Evolutionary conservation across 345 rosid species (phyloP), one percentile per base, ranked within the genome.

Genomic region (Euphorbia peplus): DNA sequence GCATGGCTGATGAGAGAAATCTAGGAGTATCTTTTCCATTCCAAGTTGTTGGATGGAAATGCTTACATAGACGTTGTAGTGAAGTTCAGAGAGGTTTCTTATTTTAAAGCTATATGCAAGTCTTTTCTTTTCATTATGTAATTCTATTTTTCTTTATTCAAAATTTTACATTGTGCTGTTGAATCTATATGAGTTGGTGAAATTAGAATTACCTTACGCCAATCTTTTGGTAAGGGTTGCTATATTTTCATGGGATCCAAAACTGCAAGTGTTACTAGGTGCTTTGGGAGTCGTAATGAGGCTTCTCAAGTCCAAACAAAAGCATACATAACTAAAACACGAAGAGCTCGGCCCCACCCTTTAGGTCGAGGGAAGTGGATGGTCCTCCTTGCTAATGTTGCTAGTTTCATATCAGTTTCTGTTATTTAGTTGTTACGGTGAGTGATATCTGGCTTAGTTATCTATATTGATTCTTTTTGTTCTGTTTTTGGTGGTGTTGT

Each of bases 21-120:
- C n/a, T 95, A 18, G 91, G 96, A 79, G 98, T 84, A 39, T 86
- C 92, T 32, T 84, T 95, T 68, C 82, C 78, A 68, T 90, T 95
- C 44, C 93, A 90, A 18, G 83, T 91, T 78, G 92, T 89, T 35
- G 93, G 99, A 61, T 95, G 98, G 99, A 95, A 91, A 82, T 89
- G 93, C 67, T 77, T 95, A 58, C 83, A 83, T n/a, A 68, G 96
- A 95, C 70, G 82, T 95, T 1, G 83, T 86, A 50, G 90, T 95
- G 76, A 91, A 86, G 86, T 90, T 90, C 74, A 80, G 83, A 30
- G 91, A 95, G 99, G 99, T 95, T 62, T 44, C 68, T 66, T 26
- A 44, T 57, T 68, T 29, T 64, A 51, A 35, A 60, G 35, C 10
- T 26, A 5, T 12, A 37, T 28, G n/a, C 60, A 26, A 1, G 22